Conservation (phyloP, 1,139 yeast genomes). For the Hyphopichia khmerensis region DNA sequence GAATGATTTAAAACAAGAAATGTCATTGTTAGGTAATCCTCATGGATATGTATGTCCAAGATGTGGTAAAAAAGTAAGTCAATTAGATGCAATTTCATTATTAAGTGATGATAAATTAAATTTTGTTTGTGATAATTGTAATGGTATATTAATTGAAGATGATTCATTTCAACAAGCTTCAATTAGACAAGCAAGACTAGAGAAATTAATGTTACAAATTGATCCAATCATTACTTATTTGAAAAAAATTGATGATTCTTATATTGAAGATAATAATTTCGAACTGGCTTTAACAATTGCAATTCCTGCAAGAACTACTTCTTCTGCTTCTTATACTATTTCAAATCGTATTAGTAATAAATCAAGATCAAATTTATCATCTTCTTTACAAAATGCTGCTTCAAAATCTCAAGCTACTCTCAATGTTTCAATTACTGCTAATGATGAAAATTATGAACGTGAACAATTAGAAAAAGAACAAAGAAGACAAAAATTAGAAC, state of each 20-base stretch:
- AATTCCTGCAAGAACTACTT: conserved; percentile 77
- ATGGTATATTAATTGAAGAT: conserved; percentile 75
- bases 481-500: conserved; percentile 74
- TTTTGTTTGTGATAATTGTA: conserved; percentile 85
- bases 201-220: conserved; percentile 81
- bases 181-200: conserved; percentile 78
- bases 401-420: conserved; percentile 66
- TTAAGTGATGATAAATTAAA: conserved; percentile 77
- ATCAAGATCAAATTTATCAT: conserved; percentile 28
- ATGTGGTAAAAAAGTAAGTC: conserved; percentile 77
- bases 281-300: conserved; percentile 77
- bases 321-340: conserved; percentile 61
- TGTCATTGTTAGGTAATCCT: conserved; percentile 80
- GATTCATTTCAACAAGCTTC: conserved; percentile 83
- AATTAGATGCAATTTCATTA: conserved; percentile 83
- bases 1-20: conserved; percentile 72
- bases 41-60: conserved; percentile 92
- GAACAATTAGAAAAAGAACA: conserved; percentile 67
- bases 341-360: conserved; percentile 32
- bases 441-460: conserved; percentile 72
- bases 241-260: conserved; percentile 81
- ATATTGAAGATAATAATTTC: conserved; percentile 84
- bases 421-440: conserved; percentile 89
- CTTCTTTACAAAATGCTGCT: conserved; percentile 37
- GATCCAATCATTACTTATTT: conserved; percentile 84